Conservation (phyloP, 306 rosid genomes). For the Begonia masoniana region DNA sequence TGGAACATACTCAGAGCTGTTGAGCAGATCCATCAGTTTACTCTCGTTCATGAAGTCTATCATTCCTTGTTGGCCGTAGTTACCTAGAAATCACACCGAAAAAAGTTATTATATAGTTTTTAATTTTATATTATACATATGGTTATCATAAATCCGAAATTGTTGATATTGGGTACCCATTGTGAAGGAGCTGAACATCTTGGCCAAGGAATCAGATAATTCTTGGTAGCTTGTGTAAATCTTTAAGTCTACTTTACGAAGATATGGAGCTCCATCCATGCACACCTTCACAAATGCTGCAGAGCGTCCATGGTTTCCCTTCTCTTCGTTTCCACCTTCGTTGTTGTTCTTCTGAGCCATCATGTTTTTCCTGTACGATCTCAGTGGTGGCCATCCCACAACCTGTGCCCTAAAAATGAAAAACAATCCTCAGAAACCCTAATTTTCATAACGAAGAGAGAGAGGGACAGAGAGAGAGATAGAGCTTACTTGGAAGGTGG, state of each 20-base stretch:
- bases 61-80: constrained; percentile 70
- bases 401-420: constrained; percentile 48
- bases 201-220: constrained; percentile 68
- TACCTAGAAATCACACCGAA: constrained; percentile 13
- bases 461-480: too few species aligned
- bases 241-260: constrained; percentile 58
- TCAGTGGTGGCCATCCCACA: constrained; percentile 81
- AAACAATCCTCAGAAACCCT: neutral
- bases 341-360: constrained; percentile 39
- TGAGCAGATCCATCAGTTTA: constrained; percentile 71
- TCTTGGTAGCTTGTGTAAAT: constrained; percentile 57
- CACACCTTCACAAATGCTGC: constrained; percentile 56
- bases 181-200: constrained; percentile 78
- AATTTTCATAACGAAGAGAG: neutral
- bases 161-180: constrained; percentile 22
- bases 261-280: constrained; percentile 81
- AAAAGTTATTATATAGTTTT: neutral
- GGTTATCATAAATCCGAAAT: too few species aligned
- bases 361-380: constrained; percentile 53
- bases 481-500: constrained; percentile 18
- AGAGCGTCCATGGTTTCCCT: constrained; percentile 6
- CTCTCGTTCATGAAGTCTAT: constrained; percentile 83
- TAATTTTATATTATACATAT: neutral
- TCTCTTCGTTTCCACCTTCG: constrained; percentile 19
- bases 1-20: constrained; percentile 70